Evolutionary conservation across 2,329 filamentous ascomycete genomes (phyloP).

Genomic region (Epichloe uncinata): DNA sequence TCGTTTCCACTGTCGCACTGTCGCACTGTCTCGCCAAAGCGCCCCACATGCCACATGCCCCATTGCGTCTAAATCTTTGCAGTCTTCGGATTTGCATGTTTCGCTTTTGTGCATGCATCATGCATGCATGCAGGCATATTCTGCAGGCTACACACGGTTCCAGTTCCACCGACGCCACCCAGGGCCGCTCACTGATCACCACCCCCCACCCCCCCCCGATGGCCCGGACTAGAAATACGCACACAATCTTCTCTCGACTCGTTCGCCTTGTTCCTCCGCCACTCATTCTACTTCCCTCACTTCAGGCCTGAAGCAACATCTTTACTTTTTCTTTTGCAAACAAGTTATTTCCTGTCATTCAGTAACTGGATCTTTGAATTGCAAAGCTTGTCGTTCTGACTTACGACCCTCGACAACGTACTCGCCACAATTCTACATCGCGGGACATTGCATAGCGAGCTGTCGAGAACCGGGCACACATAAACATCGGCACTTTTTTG

Average conservation of each 20-base stretch:
- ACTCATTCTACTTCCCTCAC: neutral
- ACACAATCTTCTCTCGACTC: neutral
- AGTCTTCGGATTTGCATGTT: no score
- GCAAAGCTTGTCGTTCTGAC: neutral
- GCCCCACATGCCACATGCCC: slow-evolving; percentile 6
- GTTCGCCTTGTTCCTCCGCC: neutral
- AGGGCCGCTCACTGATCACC: no score
- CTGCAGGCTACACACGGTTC: no score
- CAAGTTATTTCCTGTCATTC: neutral
- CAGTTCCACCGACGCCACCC: no score
- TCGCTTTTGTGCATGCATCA: no score
- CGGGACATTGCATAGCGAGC: neutral
- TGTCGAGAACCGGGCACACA: no score
- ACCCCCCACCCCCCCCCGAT: no score
- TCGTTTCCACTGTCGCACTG: neutral
- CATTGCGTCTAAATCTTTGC: neutral
- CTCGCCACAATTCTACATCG: neutral
- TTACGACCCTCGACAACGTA: neutral
- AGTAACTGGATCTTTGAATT: neutral
- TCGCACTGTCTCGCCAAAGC: neutral
- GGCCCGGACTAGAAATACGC: slow-evolving; percentile 10
- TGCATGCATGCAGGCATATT: no score
- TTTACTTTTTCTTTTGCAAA: neutral
- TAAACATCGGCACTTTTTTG: slow-evolving; percentile 11
- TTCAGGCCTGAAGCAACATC: neutral